These are phyloP conservation scores for Pseudocercospora pini-densiflorae DNA, from an alignment of 2,329 filamentous ascomycete genomes.

Conservation along the genomic window DNA sequence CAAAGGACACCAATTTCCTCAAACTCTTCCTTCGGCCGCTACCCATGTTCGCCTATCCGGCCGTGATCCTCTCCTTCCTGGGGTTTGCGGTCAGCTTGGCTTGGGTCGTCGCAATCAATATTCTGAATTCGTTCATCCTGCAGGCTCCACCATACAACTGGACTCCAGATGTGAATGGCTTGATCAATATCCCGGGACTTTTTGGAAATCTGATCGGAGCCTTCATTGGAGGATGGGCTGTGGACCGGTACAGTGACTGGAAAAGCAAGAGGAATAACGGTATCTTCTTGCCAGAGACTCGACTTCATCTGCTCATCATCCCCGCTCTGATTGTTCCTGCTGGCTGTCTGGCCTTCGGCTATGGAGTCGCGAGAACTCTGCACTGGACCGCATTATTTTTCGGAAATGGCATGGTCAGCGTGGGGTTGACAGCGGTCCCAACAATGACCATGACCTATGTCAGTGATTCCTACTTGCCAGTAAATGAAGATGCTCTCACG, in stretches of 20 bases:
- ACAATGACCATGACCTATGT: slow-evolving; percentile 54
- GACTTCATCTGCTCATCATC: slow-evolving; percentile 48
- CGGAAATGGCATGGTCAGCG: slow-evolving; percentile 52
- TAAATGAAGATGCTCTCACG: slow-evolving; percentile 45
- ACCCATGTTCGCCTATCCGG: slow-evolving; percentile 45
- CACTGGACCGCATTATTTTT: slow-evolving; percentile 53
- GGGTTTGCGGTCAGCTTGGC: slow-evolving; percentile 45
- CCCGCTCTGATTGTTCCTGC: slow-evolving; percentile 49
- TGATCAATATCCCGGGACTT: slow-evolving; percentile 47
- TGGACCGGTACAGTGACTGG: slow-evolving; percentile 50
- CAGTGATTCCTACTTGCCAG: slow-evolving; percentile 43
- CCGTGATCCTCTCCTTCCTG: slow-evolving; percentile 44
- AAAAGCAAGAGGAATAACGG: slow-evolving; percentile 47
- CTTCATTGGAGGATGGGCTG: slow-evolving; percentile 49
- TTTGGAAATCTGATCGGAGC: slow-evolving; percentile 51
- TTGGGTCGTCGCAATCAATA: slow-evolving; percentile 46
- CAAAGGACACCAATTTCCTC: slow-evolving; percentile 39
- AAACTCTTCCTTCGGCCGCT: slow-evolving; percentile 44
- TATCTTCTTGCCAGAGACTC: slow-evolving; percentile 52
- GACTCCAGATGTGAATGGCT: slow-evolving; percentile 42
- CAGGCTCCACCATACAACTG: slow-evolving; percentile 47
- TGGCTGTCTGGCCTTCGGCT: slow-evolving; percentile 52
- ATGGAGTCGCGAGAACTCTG: slow-evolving; percentile 47
- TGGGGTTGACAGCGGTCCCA: slow-evolving; percentile 50
- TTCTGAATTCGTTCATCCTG: slow-evolving; percentile 46